Conservation (phyloP, 148 eudicot species). For the Cornus controversa region DNA sequence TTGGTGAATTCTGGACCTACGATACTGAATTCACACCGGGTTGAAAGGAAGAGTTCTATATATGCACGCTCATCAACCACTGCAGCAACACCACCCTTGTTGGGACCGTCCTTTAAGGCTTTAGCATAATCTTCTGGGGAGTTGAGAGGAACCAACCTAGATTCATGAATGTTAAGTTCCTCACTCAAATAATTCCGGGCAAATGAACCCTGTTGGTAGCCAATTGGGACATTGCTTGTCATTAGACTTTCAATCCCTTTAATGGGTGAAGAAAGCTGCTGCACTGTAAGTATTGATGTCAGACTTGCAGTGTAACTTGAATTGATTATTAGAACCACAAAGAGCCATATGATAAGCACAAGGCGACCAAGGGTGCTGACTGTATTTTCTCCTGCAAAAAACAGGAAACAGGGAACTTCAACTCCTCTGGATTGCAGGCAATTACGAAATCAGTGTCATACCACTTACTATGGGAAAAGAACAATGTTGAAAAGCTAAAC, state of each 20-base stretch:
- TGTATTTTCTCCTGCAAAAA: slow-evolving; percentile 54
- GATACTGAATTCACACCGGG: slow-evolving; percentile 66
- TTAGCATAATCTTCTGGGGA: slow-evolving; percentile 43
- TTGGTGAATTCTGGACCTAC: slow-evolving; percentile 68
- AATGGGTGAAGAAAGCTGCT: slow-evolving; percentile 59
- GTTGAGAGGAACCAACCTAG: slow-evolving; percentile 55
- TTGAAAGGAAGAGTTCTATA: slow-evolving; percentile 61
- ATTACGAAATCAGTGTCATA: background rate
- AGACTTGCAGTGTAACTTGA: slow-evolving; percentile 80
- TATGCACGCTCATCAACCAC: slow-evolving; percentile 65
- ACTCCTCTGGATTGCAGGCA: too few relatives aligned
- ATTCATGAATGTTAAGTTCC: slow-evolving; percentile 41
- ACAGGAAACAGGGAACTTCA: background rate
- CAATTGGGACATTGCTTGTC: slow-evolving; percentile 48
- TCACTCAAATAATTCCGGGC: slow-evolving; percentile 44
- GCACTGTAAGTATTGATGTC: slow-evolving; percentile 75
- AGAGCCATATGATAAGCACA: slow-evolving; percentile 71
- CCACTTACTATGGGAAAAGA: slow-evolving; percentile 71
- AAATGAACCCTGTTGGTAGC: slow-evolving; percentile 68
- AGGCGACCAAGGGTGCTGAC: slow-evolving; percentile 62
- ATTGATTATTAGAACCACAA: slow-evolving; percentile 64
- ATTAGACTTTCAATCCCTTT: slow-evolving; percentile 59
- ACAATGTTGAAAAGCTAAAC: slow-evolving; percentile 82
- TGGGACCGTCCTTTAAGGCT: slow-evolving; percentile 55
- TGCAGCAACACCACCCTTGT: slow-evolving; percentile 70